Base-by-base conservation (phyloP, 2,329 filamentous ascomycete species). In the Parasarocladium wereldwijsianum region DNA sequence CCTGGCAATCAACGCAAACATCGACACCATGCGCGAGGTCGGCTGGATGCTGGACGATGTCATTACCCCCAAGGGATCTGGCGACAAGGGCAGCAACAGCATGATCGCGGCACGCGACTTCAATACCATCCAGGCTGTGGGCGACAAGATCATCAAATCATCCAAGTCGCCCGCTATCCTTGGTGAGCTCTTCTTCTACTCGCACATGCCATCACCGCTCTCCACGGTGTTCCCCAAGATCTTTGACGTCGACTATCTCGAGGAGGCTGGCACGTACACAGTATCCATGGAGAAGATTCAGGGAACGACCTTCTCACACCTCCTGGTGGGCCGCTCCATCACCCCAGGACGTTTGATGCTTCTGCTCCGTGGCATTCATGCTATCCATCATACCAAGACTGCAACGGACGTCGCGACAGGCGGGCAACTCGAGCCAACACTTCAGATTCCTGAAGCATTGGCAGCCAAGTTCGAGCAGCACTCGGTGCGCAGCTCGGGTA, bases 181-280 rank as follows among this genome's bases (percentile, higher is more conserved):
- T 5, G 45, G 47, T 34, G 47, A 49, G 33, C 33, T 49, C n/a
- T 50, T 40, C 32, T 50, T 49, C 35, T 50, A 48, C 35, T 40
- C 44, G 7, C 46, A 49, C 31, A 40, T 48, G 39, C 45, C 46
- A 7, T 29, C 34, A 8, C 26, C 36, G 19, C 29, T 48, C 4
- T 29, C 35, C 2, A 25, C 33, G 14, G 34, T 42, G 18, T 46
- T 45, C 33, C 44, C 43, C 2, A 23, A 36, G 8, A 33, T 47
- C 12, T 44, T 43, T 32, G 37, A 31, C 29, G 41, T 45, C 24
- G 44, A 47, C 30, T 44, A 37, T 31, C 38, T 46, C 29, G 27
- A 35, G 9, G 38, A 43, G 20, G 47, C 45, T 5, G 14, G 33
- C 10, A 43, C 39, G n/a, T 47, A 43, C 28, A 44, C 31, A 28